Evolutionary conservation across 331 rosid genomes (phyloP), one percentile per base, ranked within the genome.

Genomic region (Quercus lobata): DNA sequence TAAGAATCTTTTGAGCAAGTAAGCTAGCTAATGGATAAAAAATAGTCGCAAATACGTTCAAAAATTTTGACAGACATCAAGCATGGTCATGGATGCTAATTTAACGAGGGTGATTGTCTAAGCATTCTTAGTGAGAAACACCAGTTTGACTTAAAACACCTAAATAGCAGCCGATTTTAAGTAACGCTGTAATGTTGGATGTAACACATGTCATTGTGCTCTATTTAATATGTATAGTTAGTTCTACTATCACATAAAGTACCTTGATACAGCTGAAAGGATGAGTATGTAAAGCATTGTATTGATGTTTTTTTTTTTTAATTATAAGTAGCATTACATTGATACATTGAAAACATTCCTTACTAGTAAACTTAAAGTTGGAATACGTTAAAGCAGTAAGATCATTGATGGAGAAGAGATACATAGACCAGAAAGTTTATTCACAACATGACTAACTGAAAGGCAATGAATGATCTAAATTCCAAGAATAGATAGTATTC

Each of bases 41-140:
- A 72, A 27, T 10, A 63, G 6, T 74, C 21, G 53, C 55, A 34
- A 29, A 44, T 30, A 53, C 55, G 12, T 41, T 29, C 63, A 0
- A 5, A 18, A 37, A 55, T 46, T 71, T 54, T 18, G 25, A 24
- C 12, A 60, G 53, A 35, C 24, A 54, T 19, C 68, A 76, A 44
- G 49, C 24, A 41, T 46, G n/a, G 52, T 62, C 19, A 30, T 2
- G 37, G 8, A 68, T 57, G 69, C 69, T 56, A 44, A 57, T 57
- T 76, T 65, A 56, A 76, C n/a, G 29, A 65, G 6, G 24, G 61
- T 66, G n/a, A 17, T 29, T 30, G 52, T 54, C 37, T 25, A 60
- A 65, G 69, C 79, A 79, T 41, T 62, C 41, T 22, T 27, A 53
- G 29, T 57, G 49, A 68, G 52, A 79, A 79, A 75, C 66, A 76